Evolutionary conservation across 371 early-diverging fungal genomes (phyloP), one percentile per base, ranked within the genome.

Genomic region (Circinella umbellata): DNA sequence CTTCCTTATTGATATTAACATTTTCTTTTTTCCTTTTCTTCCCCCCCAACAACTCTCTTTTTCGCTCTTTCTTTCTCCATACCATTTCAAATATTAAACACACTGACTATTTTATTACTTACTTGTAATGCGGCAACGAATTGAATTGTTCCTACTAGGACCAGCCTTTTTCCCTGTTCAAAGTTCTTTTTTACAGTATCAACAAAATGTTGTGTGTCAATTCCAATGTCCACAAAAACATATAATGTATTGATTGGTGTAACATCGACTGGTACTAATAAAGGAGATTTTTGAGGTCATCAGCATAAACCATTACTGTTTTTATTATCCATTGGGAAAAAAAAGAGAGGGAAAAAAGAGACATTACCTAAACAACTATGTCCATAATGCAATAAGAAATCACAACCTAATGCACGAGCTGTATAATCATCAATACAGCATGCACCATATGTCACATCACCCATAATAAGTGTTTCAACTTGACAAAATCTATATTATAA

Each of bases 361-460:
- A 27, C 3, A 8, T 34, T 85, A 93, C 93, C 89, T 61, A 99
- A 82, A 81, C 99, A 99, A 63, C 96, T 95, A 81, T 99, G 99
- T 1, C 99, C 99, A 75, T 99, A 99, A 79, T 99, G 99, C 17
- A 99, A 90, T 80, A 99, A 85, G 72, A 98, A 96, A 79, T 99
- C 99, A 79, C 98, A 98, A 3, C 93, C 96, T 5, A 99, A 84
- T 3, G 94, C 95, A 37, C 89, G 85, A 0, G 98, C 98, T 1
- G 97, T 96, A 74, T 89, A 96, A 76, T 99, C 99, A 81, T 99
- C 99, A 38, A 99, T 89, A 80, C 99, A 99, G 80, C 99, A 99
- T 15, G 99, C 99, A 37, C 99, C 99, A 77, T 99, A 99, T 0
- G 99, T 99, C 4, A 99, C 99, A 84, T 99, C 99, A 20, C 97